These are phyloP conservation scores for Nicotiana undulata DNA, from an alignment of 257 asterid genomes.

Conservation along the genomic window DNA sequence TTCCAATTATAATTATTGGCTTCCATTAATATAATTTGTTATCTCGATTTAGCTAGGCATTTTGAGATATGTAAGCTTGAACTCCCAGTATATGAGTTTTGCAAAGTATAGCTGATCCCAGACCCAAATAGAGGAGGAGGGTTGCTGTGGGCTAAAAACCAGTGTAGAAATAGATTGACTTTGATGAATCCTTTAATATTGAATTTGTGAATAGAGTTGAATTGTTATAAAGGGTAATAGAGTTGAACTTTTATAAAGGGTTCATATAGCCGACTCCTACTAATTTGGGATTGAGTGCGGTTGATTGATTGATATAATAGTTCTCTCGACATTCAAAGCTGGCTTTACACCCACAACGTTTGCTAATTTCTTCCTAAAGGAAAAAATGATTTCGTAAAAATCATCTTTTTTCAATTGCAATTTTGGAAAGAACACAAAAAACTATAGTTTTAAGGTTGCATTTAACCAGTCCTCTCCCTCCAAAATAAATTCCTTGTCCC, in stretches of 20 bases:
- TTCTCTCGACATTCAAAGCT: not conserved
- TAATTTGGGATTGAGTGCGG: not conserved
- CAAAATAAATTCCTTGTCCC: not conserved
- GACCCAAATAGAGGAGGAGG: not conserved
- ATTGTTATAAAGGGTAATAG: not conserved
- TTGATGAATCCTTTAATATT: too few species aligned
- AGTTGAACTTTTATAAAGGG: not conserved
- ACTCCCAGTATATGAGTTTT: not conserved
- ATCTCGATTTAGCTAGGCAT: not conserved
- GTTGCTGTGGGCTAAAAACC: not conserved
- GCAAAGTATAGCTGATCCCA: not conserved
- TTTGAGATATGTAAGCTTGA: not conserved
- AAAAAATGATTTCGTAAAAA: not conserved
- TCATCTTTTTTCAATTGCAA: not conserved
- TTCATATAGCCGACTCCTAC: not conserved
- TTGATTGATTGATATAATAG: conserved; percentile 1
- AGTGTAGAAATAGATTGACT: not conserved
- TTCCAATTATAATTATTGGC: not conserved
- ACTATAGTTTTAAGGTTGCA: not conserved
- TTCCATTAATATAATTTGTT: not conserved
- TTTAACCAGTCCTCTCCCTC: not conserved
- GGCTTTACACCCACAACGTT: not conserved
- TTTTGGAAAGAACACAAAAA: not conserved
- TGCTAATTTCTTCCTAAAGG: not conserved
- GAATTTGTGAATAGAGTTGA: too few species aligned